Evolutionary conservation across 2,329 filamentous ascomycete species (phyloP).

Genomic region (Metarhizium guizhouense): DNA sequence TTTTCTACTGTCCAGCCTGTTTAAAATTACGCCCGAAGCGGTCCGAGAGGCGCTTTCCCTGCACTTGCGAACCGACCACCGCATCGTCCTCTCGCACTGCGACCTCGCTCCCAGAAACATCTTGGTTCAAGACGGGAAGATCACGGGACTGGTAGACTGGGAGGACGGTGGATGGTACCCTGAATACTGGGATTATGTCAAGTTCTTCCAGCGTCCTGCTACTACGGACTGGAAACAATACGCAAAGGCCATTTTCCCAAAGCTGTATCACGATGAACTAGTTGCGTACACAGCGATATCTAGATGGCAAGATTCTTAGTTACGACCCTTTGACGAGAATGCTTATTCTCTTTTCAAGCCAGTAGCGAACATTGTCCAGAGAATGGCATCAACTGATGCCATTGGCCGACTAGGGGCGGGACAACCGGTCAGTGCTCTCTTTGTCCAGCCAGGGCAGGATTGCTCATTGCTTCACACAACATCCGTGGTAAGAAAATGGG

Average conservation of each 20-base stretch:
- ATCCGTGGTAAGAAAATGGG: too few species aligned
- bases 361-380: too few species aligned
- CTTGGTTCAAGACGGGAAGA: conserved; percentile 25
- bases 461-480: too few species aligned
- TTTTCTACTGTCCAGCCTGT: conserved; percentile 13
- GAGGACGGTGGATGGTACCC: conserved; percentile 38
- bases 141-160: conserved; percentile 37
- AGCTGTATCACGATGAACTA: conserved; percentile 16
- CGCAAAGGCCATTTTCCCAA: conserved; percentile 16
- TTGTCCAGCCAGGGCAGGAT: too few species aligned
- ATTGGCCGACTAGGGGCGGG: too few species aligned
- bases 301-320: conserved; percentile 13
- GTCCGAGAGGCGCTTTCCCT: conserved; percentile 14
- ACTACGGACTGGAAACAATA: conserved; percentile 14
- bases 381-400: too few species aligned
- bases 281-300: conserved; percentile 15
- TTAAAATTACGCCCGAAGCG: conserved; percentile 8
- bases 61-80: conserved; percentile 16
- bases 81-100: conserved; percentile 39
- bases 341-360: too few species aligned
- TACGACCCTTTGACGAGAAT: too few species aligned
- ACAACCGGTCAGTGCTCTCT: too few species aligned
- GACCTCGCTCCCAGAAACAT: conserved; percentile 40
- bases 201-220: conserved; percentile 18
- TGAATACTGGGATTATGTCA: conserved; percentile 29